Base-by-base conservation (phyloP, 345 rosid genomes). In the Populus simonii region DNA sequence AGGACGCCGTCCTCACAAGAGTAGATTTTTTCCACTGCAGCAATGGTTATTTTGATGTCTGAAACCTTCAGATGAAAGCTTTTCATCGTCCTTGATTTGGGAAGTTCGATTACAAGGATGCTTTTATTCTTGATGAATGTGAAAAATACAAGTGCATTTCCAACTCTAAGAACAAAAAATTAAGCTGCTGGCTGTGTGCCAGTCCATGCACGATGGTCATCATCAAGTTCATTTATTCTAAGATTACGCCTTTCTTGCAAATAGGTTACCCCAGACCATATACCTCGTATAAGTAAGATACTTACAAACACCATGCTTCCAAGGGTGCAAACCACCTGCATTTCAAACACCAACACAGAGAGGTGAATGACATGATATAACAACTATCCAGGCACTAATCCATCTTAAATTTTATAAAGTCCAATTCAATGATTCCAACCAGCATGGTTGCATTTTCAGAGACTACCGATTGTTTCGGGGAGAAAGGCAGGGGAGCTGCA, bases 251-350 rank as follows among this genome's bases (percentile, higher is more conserved):
- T 80, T 66, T 90, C 93, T 82, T 88, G 96, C 68, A 89, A 63
- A 78, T 85, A 88, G 10, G 84, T 51, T 39, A 90, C 71, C 10
- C 84, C 90, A 0, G 84, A 66, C 96, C 92, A 90, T 68, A 88
- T 80, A 49, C 90, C 91, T 1, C 92, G 92, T 62, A 89, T 84
- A 23, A 91, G 85, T 79, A 91, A 83, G 81, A 91, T 89, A 87
- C 93, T 91, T 49, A 81, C 86, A 49, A 89, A 88, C 69, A 91
- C 95, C 22, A 83, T 79, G 27, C 86, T 89, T 71, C 92, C 96
- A 61, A 91, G 89, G 65, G 93, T 89, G 84, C 96, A 91, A 71
- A 90, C 82, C 74, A 91, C 96, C 96, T 91, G 71, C 29, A 55
- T 27, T 61, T 47, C 15, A 66, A 41, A 23, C 68, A 69, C 29